Percentiles rank a stretch among this genome's conserved stretches.
These are phyloP conservation scores for Fusarium veterinarium DNA, from an alignment of 2,329 filamentous ascomycete species.

Conservation along the genomic window DNA sequence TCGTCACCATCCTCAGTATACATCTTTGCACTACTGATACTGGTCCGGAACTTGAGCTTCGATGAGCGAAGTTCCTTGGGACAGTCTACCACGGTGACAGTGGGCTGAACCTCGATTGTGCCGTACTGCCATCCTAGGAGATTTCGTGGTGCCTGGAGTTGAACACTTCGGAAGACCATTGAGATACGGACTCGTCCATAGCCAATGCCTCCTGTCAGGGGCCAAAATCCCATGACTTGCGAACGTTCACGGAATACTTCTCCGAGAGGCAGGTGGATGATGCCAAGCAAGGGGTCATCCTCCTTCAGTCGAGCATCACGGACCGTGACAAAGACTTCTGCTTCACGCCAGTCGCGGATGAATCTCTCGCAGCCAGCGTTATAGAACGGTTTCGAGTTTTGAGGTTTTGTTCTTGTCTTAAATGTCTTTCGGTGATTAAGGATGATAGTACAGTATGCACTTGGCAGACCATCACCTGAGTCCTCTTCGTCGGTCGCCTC, in stretches of 20 bases:
- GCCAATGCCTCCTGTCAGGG: conserved; percentile 77
- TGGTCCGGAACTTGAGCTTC: conserved; percentile 70
- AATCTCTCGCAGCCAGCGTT: conserved; percentile 81
- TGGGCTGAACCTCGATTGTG: conserved; percentile 72
- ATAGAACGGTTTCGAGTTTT: conserved; percentile 82
- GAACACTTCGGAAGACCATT: conserved; percentile 77
- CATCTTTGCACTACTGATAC: conserved; percentile 68
- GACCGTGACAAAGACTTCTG: conserved; percentile 75
- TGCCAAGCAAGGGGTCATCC: conserved; percentile 75
- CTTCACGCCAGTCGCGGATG: conserved; percentile 73
- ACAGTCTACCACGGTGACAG: conserved; percentile 56
- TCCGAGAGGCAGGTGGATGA: conserved; percentile 73
- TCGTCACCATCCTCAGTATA: conserved; percentile 57
- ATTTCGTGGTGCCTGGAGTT: conserved; percentile 68
- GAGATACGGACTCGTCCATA: conserved; percentile 76
- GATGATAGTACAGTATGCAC: conserved; percentile 78
- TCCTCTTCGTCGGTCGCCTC: conserved; percentile 68
- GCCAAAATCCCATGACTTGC: conserved; percentile 74
- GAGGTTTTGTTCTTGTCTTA: conserved; percentile 79
- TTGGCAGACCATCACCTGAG: conserved; percentile 73
- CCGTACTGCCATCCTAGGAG: conserved; percentile 78
- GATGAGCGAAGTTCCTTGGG: conserved; percentile 60
- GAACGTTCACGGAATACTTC: conserved; percentile 71
- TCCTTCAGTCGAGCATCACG: conserved; percentile 76
- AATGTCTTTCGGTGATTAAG: conserved; percentile 78